phyloP scores from a whole-genome alignment of 139 green algal species.

The Tetraselmis striata region DNA sequence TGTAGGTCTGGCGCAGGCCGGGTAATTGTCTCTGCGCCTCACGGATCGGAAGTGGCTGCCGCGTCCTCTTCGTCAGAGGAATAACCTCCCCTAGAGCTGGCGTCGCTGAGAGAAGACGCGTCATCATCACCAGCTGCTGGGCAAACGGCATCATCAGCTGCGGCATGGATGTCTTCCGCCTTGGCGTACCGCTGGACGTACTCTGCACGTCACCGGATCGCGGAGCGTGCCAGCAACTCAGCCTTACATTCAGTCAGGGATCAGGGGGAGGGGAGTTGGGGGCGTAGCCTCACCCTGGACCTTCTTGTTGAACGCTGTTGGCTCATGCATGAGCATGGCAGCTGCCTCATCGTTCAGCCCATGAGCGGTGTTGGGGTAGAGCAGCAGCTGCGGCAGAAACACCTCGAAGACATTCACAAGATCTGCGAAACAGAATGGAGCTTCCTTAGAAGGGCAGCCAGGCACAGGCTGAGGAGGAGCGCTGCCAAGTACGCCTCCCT shows the following conservation, averaged over 20 bases:
- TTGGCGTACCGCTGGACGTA: conserved; percentile 68
- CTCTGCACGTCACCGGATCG: conserved; percentile 44
- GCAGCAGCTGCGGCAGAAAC: conserved; percentile 95
- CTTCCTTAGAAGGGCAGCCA: not conserved
- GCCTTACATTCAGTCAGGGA: not conserved
- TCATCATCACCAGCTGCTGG: not conserved
- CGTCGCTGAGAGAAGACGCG: not conserved
- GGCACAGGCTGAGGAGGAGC: no score
- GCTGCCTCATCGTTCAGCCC: conserved; percentile 97
- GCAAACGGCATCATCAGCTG: no score
- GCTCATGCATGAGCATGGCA: conserved; percentile 93
- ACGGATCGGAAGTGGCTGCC: not conserved
- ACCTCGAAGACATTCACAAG: conserved; percentile 99
- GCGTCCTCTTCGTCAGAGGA: not conserved
- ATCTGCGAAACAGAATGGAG: conserved; percentile 60
- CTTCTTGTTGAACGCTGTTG: conserved; percentile 79
- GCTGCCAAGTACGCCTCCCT: no score
- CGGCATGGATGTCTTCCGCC: conserved; percentile 29
- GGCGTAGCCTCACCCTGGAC: conserved; percentile 59
- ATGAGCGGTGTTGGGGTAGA: conserved; percentile 97
- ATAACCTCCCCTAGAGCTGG: not conserved
- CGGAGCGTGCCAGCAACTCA: no score
- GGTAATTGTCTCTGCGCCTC: no score
- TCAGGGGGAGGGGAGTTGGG: no score
- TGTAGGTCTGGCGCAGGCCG: no score